These are phyloP conservation scores for Papilionanthe hybrid DNA, from an alignment of 116 monocot species.

Conservation along the genomic window DNA sequence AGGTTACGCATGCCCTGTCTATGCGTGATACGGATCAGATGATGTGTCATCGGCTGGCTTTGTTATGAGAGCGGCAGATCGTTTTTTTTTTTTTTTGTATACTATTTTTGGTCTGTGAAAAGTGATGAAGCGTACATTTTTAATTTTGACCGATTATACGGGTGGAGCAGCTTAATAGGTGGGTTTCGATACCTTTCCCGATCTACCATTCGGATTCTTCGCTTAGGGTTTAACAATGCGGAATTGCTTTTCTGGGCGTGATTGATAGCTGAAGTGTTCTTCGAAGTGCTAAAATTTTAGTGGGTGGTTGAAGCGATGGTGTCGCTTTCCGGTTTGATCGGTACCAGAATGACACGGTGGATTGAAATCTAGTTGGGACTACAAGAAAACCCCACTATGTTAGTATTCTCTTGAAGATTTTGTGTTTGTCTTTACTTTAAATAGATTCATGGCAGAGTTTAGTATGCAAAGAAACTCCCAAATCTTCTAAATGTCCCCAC, in stretches of 20 bases:
- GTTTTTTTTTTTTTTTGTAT: not conserved
- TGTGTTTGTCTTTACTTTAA: not conserved
- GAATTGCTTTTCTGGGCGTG: not conserved
- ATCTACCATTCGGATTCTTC: not conserved
- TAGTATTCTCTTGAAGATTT: not conserved
- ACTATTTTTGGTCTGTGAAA: not conserved
- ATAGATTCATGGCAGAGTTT: not conserved
- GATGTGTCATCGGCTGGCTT: not conserved
- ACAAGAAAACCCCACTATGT: not conserved
- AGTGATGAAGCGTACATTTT: not conserved
- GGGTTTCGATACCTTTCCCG: not conserved
- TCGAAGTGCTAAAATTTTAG: not conserved
- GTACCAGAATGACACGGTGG: not conserved
- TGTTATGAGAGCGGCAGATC: not conserved
- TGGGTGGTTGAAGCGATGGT: not conserved
- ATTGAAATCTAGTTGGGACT: not conserved
- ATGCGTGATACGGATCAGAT: not conserved
- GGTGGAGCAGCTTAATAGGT: not conserved
- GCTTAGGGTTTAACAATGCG: not conserved
- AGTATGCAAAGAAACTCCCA: too few species aligned
- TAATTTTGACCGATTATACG: not conserved
- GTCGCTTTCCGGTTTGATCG: not conserved
- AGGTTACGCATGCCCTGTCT: not conserved
- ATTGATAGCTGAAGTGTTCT: not conserved
- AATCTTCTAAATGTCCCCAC: too few species aligned